Conservation (phyloP, 768 basidiomycete species). For the Pleurotus eryngii region DNA sequence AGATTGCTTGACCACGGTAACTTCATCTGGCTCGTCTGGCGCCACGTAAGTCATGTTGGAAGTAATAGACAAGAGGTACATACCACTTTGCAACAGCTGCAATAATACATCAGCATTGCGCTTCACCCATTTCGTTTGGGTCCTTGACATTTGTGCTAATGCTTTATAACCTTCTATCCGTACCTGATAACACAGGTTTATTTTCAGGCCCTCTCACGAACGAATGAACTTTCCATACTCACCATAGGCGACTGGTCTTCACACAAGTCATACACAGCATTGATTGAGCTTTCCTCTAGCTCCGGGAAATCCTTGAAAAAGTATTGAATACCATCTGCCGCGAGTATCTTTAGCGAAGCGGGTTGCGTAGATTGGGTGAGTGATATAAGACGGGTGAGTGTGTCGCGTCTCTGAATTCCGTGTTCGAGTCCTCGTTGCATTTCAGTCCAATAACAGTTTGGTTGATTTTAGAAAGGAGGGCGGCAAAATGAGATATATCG, state of each 20-base stretch:
- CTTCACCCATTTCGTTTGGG: slow-evolving; percentile 57
- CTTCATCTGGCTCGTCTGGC: slow-evolving; percentile 65
- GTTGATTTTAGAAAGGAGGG: too few relatives aligned
- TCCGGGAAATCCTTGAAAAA: slow-evolving; percentile 70
- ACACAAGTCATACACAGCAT: slow-evolving; percentile 76
- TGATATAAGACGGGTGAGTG: slow-evolving; percentile 51
- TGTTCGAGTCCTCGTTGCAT: not conserved
- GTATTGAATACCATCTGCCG: slow-evolving; percentile 51
- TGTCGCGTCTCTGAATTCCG: slow-evolving; percentile 42
- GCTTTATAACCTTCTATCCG: slow-evolving; percentile 68
- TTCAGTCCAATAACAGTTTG: not conserved
- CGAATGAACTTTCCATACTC: slow-evolving; percentile 8
- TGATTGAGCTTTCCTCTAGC: slow-evolving; percentile 70
- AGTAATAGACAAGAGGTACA: slow-evolving; percentile 20
- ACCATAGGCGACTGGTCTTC: slow-evolving; percentile 62
- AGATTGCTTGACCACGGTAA: slow-evolving; percentile 55
- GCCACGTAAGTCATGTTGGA: not conserved
- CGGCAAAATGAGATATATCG: too few relatives aligned
- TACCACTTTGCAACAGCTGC: slow-evolving; percentile 74
- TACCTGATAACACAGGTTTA: slow-evolving; percentile 37
- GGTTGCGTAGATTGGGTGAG: slow-evolving; percentile 46
- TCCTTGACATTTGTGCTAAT: slow-evolving; percentile 43
- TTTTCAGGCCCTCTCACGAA: not conserved
- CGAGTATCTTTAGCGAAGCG: slow-evolving; percentile 46
- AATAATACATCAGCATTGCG: slow-evolving; percentile 73